Evolutionary conservation across 148 eudicot genomes (phyloP).

Genomic region (Vaccinium corymbosum): DNA sequence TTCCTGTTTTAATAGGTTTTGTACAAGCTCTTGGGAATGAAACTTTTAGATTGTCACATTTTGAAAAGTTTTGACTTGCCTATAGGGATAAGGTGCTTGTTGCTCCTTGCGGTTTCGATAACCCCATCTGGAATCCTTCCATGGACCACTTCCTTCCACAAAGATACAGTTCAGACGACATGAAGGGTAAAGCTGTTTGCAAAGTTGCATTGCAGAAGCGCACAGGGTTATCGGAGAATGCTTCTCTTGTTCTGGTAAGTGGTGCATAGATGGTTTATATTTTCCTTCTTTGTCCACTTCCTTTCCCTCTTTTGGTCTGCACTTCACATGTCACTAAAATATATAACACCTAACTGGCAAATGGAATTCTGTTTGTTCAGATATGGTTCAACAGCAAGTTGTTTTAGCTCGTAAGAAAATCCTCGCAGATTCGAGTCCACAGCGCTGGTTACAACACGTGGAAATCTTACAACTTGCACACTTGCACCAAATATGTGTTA

Average conservation of each 20-base stretch:
- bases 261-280: not conserved
- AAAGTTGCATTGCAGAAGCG: conserved; percentile 48
- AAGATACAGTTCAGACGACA: conserved; percentile 39
- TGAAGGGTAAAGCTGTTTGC: conserved; percentile 57
- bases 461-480: not conserved
- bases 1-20: not conserved
- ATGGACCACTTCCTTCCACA: conserved; percentile 44
- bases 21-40: not conserved
- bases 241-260: conserved; percentile 48
- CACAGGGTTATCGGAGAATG: conserved; percentile 33
- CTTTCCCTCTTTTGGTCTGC: not conserved
- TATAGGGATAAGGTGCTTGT: conserved; percentile 55
- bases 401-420: not conserved
- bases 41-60: not conserved
- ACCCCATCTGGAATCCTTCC: conserved; percentile 62
- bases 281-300: not conserved
- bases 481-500: not conserved
- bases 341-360: not conserved
- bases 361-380: conserved; percentile 5
- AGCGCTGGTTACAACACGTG: not conserved
- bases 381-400: not conserved
- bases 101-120: conserved; percentile 52
- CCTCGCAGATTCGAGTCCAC: not conserved
- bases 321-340: not conserved
- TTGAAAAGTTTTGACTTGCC: conserved; percentile 14